phyloP scores from a whole-genome alignment of 768 basidiomycete species.

The Suillus paluster region DNA sequence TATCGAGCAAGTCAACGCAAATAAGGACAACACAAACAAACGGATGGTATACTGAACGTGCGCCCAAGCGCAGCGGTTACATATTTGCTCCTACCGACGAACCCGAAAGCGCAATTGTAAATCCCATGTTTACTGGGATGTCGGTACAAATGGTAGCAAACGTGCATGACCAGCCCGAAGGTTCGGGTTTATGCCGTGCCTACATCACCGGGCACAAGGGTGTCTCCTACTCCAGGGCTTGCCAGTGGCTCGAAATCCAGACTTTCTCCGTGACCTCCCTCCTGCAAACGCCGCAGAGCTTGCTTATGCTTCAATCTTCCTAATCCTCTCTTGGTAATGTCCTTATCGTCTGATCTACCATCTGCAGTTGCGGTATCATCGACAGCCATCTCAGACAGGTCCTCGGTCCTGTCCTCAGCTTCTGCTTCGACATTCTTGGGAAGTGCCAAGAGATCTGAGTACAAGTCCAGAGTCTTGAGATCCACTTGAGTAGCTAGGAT shows the following conservation, averaged over 20 bases:
- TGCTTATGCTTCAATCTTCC: slow-evolving; percentile 57
- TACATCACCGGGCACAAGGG: neutral
- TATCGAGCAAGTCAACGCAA: too few species aligned
- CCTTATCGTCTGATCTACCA: slow-evolving; percentile 22
- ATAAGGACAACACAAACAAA: too few species aligned
- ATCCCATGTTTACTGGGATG: too few species aligned
- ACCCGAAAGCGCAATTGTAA: too few species aligned
- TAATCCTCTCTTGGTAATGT: slow-evolving; percentile 48
- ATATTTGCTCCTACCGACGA: too few species aligned
- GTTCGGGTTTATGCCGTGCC: slow-evolving; percentile 11
- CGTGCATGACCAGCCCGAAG: too few species aligned
- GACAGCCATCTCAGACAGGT: slow-evolving; percentile 18
- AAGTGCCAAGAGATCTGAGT: slow-evolving; percentile 56
- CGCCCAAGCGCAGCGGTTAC: too few species aligned
- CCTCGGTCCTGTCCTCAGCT: slow-evolving; percentile 45
- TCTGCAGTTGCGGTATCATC: slow-evolving; percentile 19
- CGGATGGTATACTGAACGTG: too few species aligned
- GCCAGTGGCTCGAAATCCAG: slow-evolving; percentile 8
- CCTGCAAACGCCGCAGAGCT: slow-evolving; percentile 39
- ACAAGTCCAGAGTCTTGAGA: slow-evolving; percentile 60
- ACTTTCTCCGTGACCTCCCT: slow-evolving; percentile 9
- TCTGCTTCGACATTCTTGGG: slow-evolving; percentile 61
- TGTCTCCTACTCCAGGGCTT: slow-evolving; percentile 13
- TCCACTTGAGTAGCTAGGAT: slow-evolving; percentile 53
- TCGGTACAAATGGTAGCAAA: too few species aligned